phyloP scores from a whole-genome alignment of 2,329 filamentous ascomycete species.

The Phoma herbarum region DNA sequence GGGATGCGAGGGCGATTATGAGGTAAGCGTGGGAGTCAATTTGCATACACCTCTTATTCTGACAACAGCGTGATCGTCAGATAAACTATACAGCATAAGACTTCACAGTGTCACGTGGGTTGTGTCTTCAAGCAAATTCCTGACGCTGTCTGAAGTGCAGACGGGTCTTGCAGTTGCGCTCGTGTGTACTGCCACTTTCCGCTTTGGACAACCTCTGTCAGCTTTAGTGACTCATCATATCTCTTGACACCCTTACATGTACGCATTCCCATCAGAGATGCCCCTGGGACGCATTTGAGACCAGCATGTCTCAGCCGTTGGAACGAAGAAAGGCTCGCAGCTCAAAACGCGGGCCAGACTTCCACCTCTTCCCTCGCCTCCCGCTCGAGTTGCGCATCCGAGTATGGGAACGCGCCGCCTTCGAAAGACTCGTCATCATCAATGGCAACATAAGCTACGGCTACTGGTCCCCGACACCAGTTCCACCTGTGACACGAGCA shows the following conservation, averaged over 20 bases:
- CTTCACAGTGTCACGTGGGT: no score
- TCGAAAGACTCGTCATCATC: neutral
- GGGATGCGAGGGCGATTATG: conserved; percentile 82
- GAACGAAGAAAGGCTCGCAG: neutral
- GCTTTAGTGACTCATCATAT: neutral
- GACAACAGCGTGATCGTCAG: neutral
- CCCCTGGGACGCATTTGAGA: neutral
- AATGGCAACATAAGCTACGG: neutral
- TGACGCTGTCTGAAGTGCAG: neutral
- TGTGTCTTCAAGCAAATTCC: no score
- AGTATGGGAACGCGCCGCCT: neutral
- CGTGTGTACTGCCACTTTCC: neutral
- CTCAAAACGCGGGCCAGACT: neutral
- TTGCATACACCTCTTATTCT: neutral
- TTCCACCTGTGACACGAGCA: neutral
- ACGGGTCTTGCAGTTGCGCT: neutral
- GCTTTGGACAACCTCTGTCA: neutral
- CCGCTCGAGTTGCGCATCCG: neutral
- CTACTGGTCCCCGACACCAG: neutral
- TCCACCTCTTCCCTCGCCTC: neutral
- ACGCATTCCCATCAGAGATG: no score
- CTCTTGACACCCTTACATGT: no score
- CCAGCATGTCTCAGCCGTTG: neutral
- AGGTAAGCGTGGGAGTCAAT: conserved; percentile 19
- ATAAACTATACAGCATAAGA: neutral